These are phyloP conservation scores for Flaveria bidentis DNA, from an alignment of 129 eudicot species.

Conservation along the genomic window DNA sequence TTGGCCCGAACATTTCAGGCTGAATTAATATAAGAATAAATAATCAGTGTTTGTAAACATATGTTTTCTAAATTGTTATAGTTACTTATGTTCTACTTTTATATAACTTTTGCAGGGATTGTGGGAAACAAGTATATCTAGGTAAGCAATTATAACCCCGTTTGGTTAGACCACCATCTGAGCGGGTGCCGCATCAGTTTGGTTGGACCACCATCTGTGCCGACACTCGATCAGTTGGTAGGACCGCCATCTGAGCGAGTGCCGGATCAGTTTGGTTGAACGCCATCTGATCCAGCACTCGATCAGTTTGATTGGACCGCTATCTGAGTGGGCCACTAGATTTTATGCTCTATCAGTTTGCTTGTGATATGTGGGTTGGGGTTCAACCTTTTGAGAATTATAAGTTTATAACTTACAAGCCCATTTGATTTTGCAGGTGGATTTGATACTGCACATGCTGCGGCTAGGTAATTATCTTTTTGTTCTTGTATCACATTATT, in stretches of 20 bases:
- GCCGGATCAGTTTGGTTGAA: too few species aligned
- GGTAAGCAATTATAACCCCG: slow-evolving; percentile 34
- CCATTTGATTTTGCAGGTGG: slow-evolving; percentile 51
- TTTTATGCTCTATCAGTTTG: too few species aligned
- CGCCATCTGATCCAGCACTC: too few species aligned
- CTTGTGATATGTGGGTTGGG: too few species aligned
- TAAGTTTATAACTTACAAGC: too few species aligned
- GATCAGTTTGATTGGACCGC: too few species aligned
- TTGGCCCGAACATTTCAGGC: too few species aligned
- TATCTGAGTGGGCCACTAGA: too few species aligned
- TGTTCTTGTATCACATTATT: background rate
- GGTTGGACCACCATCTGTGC: background rate
- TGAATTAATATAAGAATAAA: too few species aligned
- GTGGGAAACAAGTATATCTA: slow-evolving; percentile 82
- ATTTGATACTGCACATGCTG: slow-evolving; percentile 46
- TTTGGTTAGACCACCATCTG: background rate
- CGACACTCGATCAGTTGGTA: too few species aligned
- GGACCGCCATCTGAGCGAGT: too few species aligned
- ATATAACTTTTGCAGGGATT: slow-evolving; percentile 62
- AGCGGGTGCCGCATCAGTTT: background rate
- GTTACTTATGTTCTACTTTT: slow-evolving; percentile 17
- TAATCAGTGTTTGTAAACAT: background rate
- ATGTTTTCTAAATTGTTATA: background rate
- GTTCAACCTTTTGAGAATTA: background rate
- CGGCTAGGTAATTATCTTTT: slow-evolving; percentile 36